Conservation (phyloP, 1,139 yeast species). For the Lodderomyces theae region DNA sequence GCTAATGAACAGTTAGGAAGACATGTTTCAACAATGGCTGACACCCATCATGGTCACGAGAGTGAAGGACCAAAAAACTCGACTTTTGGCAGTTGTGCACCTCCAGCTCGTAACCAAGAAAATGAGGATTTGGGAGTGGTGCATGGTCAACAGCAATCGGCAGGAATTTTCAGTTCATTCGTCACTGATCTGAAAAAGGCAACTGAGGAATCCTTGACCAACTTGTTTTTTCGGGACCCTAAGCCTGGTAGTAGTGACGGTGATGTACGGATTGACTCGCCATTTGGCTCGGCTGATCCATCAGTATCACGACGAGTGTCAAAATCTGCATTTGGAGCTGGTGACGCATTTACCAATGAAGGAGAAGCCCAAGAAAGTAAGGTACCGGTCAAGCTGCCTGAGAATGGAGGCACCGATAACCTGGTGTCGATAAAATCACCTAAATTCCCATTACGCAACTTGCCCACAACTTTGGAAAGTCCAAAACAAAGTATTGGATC, state of each 20-base stretch:
- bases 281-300: neutral
- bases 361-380: neutral
- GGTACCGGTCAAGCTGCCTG: too few relatives aligned
- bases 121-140: neutral
- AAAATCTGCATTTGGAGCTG: constrained; percentile 7
- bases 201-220: neutral
- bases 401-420: too few relatives aligned
- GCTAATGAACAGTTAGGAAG: neutral
- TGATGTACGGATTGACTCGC: neutral
- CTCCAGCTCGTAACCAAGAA: neutral
- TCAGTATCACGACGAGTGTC: neutral
- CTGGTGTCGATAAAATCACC: neutral
- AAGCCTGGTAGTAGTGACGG: neutral
- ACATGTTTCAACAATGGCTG: neutral
- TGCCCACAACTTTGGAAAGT: neutral
- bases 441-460: neutral
- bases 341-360: constrained; percentile 1
- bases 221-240: neutral
- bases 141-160: neutral
- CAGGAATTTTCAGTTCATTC: neutral
- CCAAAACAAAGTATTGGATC: neutral
- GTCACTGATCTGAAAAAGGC: neutral
- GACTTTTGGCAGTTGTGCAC: too few relatives aligned
- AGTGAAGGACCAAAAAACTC: too few relatives aligned
- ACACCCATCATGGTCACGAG: neutral